Base-by-base conservation (phyloP, 768 basidiomycete genomes). In the Boletus sp. region DNA sequence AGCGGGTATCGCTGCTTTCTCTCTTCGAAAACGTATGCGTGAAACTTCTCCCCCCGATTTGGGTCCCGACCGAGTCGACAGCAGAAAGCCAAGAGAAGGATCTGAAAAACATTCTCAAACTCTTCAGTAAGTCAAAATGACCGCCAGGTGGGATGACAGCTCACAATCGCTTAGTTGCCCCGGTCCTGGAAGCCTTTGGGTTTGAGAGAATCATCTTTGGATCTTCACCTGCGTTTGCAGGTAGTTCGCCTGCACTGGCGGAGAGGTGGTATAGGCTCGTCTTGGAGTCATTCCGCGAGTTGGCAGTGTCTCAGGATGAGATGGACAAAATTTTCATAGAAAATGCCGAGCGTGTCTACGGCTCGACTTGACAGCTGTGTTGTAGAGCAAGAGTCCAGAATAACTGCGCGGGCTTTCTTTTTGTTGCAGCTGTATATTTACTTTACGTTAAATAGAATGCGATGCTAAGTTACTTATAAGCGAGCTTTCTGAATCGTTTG, bases 121-220 rank as follows among this genome's bases (percentile, higher is more conserved):
- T 93, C 83, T 93, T 90, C 74, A 75, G 91, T 93, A 66, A 75
- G 90, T 85, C 17, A 2, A 14, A 1, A 37, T 36, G 40, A 24
- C 9, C 12, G 8, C 36, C 0, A 48, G 11, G 4, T 12, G 32
- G 8, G 9, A 7, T 20, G 3, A 0, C 18, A 10, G 18, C 56
- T 71, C 37, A 61, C 48, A 46, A 24, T 32, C 49, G 2, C 17
- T 5, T 57, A 94, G 91, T 93, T 61, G 87, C 85, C 8, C 92
- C 89, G 15, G 86, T 87, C 37, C 73, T 92, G 59, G 92, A 94
- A 69, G 92, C 92, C 3, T 93, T 93, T 68, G 92, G 92, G 7
- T 90, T 83, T 64, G 79, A 89, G 64, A 83, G 92, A 51, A 91
- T 94, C 63, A 79, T 94, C 18, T 93, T 88, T 71, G 92, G 91